These are phyloP conservation scores for Evansstolkia leycettana DNA, from an alignment of 495 filamentous ascomycete species.

Conservation along the genomic window DNA sequence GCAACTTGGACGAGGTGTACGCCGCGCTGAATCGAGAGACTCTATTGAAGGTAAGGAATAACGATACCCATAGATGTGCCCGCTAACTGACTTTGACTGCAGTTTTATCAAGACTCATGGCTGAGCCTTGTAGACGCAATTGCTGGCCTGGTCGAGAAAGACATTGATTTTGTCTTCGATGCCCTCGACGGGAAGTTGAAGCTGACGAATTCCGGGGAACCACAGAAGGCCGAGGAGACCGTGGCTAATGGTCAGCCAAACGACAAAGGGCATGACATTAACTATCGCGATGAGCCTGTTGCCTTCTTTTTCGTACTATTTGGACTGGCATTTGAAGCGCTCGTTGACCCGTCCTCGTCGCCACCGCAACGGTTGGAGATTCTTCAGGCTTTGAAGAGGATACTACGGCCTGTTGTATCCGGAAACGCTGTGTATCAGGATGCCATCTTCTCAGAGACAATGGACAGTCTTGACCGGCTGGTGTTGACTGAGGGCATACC, in stretches of 20 bases:
- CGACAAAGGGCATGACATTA: slow-evolving; percentile 62
- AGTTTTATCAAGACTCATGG: slow-evolving; percentile 98
- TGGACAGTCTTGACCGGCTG: slow-evolving; percentile 89
- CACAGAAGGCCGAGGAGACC: slow-evolving; percentile 30
- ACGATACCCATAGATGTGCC: too few relatives aligned
- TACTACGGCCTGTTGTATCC: slow-evolving; percentile 85
- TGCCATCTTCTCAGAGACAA: slow-evolving; percentile 91
- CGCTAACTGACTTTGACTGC: slow-evolving; percentile 11
- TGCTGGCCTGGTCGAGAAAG: slow-evolving; percentile 91
- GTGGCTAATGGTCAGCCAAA: slow-evolving; percentile 26
- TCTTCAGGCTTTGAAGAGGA: slow-evolving; percentile 85
- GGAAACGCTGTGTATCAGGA: slow-evolving; percentile 95
- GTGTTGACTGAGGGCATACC: slow-evolving; percentile 79
- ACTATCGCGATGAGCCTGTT: slow-evolving; percentile 94
- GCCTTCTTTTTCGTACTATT: slow-evolving; percentile 99
- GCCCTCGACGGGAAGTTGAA: slow-evolving; percentile 78
- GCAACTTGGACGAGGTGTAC: slow-evolving; percentile 80
- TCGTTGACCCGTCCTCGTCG: slow-evolving; percentile 65
- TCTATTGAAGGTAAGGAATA: slow-evolving; percentile 59
- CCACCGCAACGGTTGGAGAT: slow-evolving; percentile 81
- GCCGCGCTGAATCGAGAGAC: slow-evolving; percentile 91
- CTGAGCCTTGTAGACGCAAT: slow-evolving; percentile 94
- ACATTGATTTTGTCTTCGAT: slow-evolving; percentile 95
- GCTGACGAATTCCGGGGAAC: slow-evolving; percentile 12
- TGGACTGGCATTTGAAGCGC: slow-evolving; percentile 88